Percentiles rank a stretch among this genome's conserved stretches.
Evolutionary conservation across 345 rosid genomes (phyloP).

Genomic region (Lenwebbia sp.): DNA sequence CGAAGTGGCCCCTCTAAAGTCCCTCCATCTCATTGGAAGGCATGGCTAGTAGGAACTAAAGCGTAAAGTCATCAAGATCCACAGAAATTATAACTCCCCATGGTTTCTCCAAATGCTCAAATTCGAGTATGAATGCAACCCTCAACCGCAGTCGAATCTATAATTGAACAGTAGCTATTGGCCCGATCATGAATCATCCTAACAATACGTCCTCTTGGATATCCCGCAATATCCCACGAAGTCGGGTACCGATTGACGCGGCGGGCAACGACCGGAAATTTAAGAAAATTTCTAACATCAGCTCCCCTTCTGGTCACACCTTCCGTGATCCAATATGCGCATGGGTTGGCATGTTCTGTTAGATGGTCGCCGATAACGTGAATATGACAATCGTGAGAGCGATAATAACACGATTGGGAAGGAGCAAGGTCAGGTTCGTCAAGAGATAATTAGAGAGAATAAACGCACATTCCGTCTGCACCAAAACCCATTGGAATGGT

Average conservation of each 20-base stretch:
- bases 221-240: not conserved
- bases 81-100: not conserved
- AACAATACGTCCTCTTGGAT: not conserved
- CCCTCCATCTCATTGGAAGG: not conserved
- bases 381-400: not conserved
- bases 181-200: not conserved
- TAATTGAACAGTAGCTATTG: not conserved
- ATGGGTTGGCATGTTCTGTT: not conserved
- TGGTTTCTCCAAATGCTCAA: not conserved
- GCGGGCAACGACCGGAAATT: too few species aligned
- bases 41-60: not conserved
- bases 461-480: not conserved
- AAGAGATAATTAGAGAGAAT: not conserved
- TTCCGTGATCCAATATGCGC: not conserved
- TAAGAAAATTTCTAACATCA: too few species aligned
- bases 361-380: rapidly evolving
- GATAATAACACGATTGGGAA: rapidly evolving
- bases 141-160: not conserved
- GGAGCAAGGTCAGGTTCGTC: not conserved
- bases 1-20: not conserved
- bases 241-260: not conserved
- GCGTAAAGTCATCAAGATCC: not conserved
- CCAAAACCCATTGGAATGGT: not conserved
- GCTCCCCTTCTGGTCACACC: not conserved
- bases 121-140: not conserved